A percentile compares a stretch with the other conserved stretches of the same genome.
These are phyloP conservation scores for Aspergillus asperescens DNA, from an alignment of 495 filamentous ascomycete species.

Conservation along the genomic window DNA sequence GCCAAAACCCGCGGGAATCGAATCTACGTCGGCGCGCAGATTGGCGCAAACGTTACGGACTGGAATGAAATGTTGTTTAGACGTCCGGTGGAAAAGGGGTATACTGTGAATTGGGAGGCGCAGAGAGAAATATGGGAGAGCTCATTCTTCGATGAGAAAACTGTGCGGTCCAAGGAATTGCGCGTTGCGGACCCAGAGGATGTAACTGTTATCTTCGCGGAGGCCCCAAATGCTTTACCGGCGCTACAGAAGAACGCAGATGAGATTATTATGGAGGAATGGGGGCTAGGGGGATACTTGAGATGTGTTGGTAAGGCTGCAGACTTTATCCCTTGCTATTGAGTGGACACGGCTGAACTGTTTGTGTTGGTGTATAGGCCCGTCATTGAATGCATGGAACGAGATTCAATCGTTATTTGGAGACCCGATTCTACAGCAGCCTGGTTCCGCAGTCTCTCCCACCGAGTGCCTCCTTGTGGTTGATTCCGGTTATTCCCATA, in stretches of 20 bases:
- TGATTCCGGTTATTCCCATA: constrained; percentile 90
- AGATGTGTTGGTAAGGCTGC: constrained; percentile 52
- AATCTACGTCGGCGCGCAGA: constrained; percentile 71
- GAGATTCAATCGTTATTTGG: constrained; percentile 62
- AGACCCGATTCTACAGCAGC: constrained; percentile 32
- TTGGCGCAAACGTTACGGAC: constrained; percentile 69
- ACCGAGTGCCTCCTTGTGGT: constrained; percentile 81
- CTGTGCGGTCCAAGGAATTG: constrained; percentile 40
- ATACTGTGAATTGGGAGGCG: constrained; percentile 92
- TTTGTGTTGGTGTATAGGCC: constrained; percentile 37
- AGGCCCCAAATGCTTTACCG: constrained; percentile 83
- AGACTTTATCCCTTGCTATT: not conserved
- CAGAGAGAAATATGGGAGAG: constrained; percentile 95
- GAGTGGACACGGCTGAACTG: not conserved
- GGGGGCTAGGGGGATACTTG: constrained; percentile 84
- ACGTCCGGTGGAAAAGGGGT: constrained; percentile 91
- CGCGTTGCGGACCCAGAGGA: constrained; percentile 54
- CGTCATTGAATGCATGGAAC: constrained; percentile 80
- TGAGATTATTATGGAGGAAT: constrained; percentile 97
- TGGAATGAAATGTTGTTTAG: constrained; percentile 86
- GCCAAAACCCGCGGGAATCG: constrained; percentile 75
- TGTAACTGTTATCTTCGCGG: constrained; percentile 76
- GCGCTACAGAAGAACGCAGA: constrained; percentile 83
- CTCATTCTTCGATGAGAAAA: constrained; percentile 74
- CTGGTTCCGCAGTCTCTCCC: constrained; percentile 42